Evolutionary conservation across 768 basidiomycete species (phyloP), one percentile per base, ranked within the genome.

Genomic region (Rhodosporidiobolus odoratus): DNA sequence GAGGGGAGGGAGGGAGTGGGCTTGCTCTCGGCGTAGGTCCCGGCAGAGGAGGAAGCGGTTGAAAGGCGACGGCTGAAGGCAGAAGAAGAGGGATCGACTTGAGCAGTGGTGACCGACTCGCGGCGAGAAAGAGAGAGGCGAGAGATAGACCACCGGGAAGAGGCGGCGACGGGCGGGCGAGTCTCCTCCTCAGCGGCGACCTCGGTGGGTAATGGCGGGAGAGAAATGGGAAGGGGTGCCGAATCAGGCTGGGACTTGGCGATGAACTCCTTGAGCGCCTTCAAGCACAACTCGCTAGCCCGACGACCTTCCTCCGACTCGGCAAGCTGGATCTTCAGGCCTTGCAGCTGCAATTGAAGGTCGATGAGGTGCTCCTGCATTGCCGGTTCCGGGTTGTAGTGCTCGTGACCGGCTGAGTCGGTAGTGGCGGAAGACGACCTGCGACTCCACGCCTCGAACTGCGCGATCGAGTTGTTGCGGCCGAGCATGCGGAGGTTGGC

Each of bases 211-310:
- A 82, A 47, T 16, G 81, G 81, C 9, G 80, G 81, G 30, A 82
- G 68, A 58, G 76, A 75, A 45, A 81, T 71, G 3, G 71, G 32
- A 16, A 30, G 77, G 40, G 74, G 71, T 23, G 76, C 45, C 27
- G 69, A 73, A 8, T 72, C 62, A 27, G 70, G 58, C 34, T n/a
- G 54, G 16, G 75, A 72, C 63, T 69, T 65, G 16, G 79, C 77
- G 58, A 82, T 80, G 67, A 80, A 97, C 66, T 87, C 88, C 45
- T 92, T 84, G 52, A 98, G 82, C 0, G 89, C 90, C 64, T 85
- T 86, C 73, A 90, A 86, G 78, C 91, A 93, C 1, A 85, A 85
- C 74, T 97, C 92, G 43, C 89, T 90, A 6, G 94, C 94, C 77
- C 91, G 87, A 58, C 87, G 83, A 4, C 90, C 91, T 79, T 97